These are phyloP conservation scores for Clonostachys sp. DNA, from an alignment of 2,329 filamentous ascomycete species.

Conservation along the genomic window DNA sequence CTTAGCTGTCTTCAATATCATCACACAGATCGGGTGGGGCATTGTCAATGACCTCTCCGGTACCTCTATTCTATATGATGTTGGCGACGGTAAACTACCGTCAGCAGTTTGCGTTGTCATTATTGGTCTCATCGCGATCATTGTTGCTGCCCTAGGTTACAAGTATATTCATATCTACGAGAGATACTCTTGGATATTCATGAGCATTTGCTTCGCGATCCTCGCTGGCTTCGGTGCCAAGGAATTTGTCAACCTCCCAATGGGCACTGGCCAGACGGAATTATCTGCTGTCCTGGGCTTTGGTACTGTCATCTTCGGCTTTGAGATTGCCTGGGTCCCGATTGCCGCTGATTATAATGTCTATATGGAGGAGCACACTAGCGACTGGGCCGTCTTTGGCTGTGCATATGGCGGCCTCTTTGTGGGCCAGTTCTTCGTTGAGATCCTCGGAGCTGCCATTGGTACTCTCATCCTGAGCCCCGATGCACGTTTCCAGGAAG, in stretches of 20 bases:
- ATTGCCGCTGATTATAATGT: background rate
- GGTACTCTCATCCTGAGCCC: background rate
- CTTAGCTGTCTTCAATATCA: constrained; percentile 58
- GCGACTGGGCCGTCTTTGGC: background rate
- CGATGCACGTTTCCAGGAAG: background rate
- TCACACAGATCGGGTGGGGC: constrained; percentile 70
- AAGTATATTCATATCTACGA: constrained; percentile 72
- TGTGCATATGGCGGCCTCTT: background rate
- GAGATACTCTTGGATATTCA: constrained; percentile 69
- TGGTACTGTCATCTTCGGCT: background rate
- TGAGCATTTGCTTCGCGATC: constrained; percentile 67
- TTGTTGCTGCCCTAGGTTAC: constrained; percentile 71
- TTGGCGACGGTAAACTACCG: constrained; percentile 58
- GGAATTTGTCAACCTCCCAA: background rate
- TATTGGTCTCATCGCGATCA: constrained; percentile 62
- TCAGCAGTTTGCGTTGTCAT: constrained; percentile 70
- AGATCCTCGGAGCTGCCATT: background rate
- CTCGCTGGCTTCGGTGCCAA: constrained; percentile 42
- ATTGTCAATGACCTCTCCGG: constrained; percentile 73
- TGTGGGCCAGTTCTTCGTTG: background rate
- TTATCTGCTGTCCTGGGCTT: background rate
- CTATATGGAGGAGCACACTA: background rate
- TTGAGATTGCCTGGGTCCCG: background rate
- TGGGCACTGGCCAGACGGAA: background rate
- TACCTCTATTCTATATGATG: constrained; percentile 66